A percentile compares a stretch with the other conserved stretches of the same genome.
Conservation (phyloP, 805 yeast genomes). For the Schwanniomyces pseudopolymorphus region DNA sequence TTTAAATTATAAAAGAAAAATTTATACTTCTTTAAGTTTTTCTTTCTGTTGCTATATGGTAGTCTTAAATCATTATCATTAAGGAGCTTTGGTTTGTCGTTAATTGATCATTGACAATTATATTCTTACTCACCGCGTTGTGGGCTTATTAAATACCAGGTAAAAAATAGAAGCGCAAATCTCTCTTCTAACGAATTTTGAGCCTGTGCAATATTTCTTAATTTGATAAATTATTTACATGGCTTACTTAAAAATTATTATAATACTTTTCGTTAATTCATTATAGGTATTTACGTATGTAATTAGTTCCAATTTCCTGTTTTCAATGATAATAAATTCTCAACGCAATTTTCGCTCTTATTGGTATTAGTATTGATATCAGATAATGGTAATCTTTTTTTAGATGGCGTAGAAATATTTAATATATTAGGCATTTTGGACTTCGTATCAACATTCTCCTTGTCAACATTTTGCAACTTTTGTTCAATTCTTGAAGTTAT, state of each 20-base stretch:
- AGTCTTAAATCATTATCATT: too few species aligned
- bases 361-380: conserved; percentile 18
- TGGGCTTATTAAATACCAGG: neutral
- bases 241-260: neutral
- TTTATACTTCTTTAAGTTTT: too few species aligned
- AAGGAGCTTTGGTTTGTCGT: too few species aligned
- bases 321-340: conserved; percentile 40
- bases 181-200: neutral
- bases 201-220: neutral
- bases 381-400: conserved; percentile 27
- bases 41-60: too few species aligned
- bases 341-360: conserved; percentile 25
- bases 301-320: conserved; percentile 31
- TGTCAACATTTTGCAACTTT: conserved; percentile 9
- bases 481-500: conserved; percentile 1
- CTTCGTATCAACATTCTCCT: conserved; percentile 14
- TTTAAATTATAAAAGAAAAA: neutral
- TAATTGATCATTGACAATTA: too few species aligned
- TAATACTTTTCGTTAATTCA: conserved; percentile 2
- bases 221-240: neutral
- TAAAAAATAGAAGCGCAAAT: neutral
- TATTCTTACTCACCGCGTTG: neutral
- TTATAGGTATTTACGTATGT: neutral
- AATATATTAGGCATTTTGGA: conserved; percentile 17
- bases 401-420: conserved; percentile 11